These are phyloP conservation scores for Pseudotsuga menziesii DNA, from an alignment of 75 land plant species.

Conservation along the genomic window DNA sequence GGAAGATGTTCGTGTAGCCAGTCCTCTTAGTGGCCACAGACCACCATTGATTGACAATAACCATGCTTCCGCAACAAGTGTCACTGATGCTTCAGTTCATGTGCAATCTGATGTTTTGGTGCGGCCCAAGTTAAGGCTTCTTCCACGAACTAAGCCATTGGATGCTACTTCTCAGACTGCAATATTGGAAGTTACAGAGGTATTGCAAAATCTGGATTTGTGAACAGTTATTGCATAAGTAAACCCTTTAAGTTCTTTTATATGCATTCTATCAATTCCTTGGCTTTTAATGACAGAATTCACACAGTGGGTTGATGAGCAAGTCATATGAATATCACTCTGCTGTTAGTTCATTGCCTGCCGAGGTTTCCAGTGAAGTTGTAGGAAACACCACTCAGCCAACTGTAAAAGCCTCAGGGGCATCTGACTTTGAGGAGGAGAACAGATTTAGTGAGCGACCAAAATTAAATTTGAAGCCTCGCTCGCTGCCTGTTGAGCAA, in stretches of 20 bases:
- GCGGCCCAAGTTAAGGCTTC: constrained; percentile 79
- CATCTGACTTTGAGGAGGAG: constrained; percentile 29
- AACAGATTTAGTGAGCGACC: constrained; percentile 62
- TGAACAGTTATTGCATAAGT: neutral
- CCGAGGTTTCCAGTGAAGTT: constrained; percentile 11
- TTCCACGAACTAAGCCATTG: constrained; percentile 79
- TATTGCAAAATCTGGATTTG: neutral
- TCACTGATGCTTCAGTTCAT: constrained; percentile 3
- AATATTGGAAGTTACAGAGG: constrained; percentile 18
- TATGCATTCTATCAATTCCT: neutral
- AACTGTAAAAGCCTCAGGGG: constrained; percentile 14
- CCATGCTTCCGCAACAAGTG: constrained; percentile 2
- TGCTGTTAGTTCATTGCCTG: constrained; percentile 11
- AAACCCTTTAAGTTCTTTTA: neutral
- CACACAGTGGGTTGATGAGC: neutral
- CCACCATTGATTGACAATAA: neutral
- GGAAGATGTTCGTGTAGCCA: constrained; percentile 4
- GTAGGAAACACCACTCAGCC: constrained; percentile 16
- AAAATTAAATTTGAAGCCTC: constrained; percentile 75
- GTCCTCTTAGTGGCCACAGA: neutral
- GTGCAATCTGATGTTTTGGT: constrained; percentile 31
- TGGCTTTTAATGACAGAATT: neutral
- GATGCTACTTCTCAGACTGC: constrained; percentile 21
- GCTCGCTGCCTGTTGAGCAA: constrained; percentile 58
- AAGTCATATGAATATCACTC: constrained; percentile 12